Evolutionary conservation across 257 asterid species (phyloP).

Genomic region (Solanum commersonii): DNA sequence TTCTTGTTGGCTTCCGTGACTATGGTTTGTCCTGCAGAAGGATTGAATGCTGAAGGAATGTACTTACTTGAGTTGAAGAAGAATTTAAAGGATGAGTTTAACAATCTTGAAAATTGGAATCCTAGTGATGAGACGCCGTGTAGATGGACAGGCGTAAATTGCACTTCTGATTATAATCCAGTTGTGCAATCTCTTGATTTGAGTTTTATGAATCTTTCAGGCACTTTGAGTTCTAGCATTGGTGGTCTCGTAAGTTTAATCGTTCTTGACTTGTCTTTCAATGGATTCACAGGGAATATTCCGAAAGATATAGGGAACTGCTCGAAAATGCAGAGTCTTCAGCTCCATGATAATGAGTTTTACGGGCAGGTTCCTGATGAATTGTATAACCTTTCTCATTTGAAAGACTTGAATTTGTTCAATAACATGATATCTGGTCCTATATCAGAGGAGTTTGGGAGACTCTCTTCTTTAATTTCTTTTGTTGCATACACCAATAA

Average conservation of each 20-base stretch:
- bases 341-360: constrained; percentile 49
- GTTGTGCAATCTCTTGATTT: constrained; percentile 60
- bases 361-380: constrained; percentile 55
- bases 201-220: constrained; percentile 50
- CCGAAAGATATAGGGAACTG: constrained; percentile 70
- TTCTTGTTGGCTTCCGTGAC: constrained; percentile 12
- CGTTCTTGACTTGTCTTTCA: constrained; percentile 54
- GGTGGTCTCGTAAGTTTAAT: constrained; percentile 41
- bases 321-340: constrained; percentile 32
- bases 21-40: constrained; percentile 31
- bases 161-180: constrained; percentile 33
- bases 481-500: constrained; percentile 75
- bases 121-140: constrained; percentile 60
- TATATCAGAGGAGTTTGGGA: constrained; percentile 62
- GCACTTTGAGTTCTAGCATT: constrained; percentile 44
- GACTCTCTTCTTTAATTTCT: constrained; percentile 47
- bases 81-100: constrained; percentile 32
- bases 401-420: constrained; percentile 42
- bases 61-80: constrained; percentile 53
- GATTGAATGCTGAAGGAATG: constrained; percentile 57
- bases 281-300: constrained; percentile 43
- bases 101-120: constrained; percentile 54
- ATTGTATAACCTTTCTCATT: constrained; percentile 35
- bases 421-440: constrained; percentile 62
- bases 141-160: constrained; percentile 69